phyloP scores from a whole-genome alignment of 345 rosid genomes.

The Pistacia integerrima region DNA sequence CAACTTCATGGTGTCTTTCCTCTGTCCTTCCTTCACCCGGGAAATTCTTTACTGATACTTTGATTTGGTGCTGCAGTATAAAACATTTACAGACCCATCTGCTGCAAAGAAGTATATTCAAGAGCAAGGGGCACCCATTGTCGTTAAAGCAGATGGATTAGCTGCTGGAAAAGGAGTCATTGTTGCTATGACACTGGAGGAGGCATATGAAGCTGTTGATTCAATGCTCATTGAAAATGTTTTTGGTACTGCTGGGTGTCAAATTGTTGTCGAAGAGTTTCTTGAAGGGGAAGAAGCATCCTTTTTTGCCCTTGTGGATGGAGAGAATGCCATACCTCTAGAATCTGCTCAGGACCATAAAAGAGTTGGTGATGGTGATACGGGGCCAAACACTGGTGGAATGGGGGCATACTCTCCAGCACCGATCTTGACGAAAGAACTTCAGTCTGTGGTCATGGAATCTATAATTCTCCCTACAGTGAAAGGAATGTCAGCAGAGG shows the following conservation, averaged over 20 bases:
- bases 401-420: slow-evolving; percentile 99
- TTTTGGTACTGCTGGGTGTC: slow-evolving; percentile 89
- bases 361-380: slow-evolving; percentile 97
- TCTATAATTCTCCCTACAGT: slow-evolving; percentile 85
- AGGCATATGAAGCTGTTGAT: slow-evolving; percentile 86
- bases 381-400: slow-evolving; percentile 94
- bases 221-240: slow-evolving; percentile 77
- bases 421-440: slow-evolving; percentile 71
- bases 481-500: slow-evolving; percentile 90
- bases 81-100: slow-evolving; percentile 63
- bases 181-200: slow-evolving; percentile 78
- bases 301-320: slow-evolving; percentile 90
- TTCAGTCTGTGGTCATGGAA: slow-evolving; percentile 76
- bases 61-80: slow-evolving; percentile 52
- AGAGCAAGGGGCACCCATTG: slow-evolving; percentile 84
- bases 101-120: slow-evolving; percentile 71
- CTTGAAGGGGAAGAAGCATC: slow-evolving; percentile 97
- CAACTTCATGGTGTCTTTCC: neutral
- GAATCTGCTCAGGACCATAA: slow-evolving; percentile 98
- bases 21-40: neutral
- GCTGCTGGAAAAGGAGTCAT: slow-evolving; percentile 97
- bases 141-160: slow-evolving; percentile 91
- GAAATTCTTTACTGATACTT: slow-evolving; percentile 1
- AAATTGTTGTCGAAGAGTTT: slow-evolving; percentile 74
- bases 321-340: slow-evolving; percentile 85